Evolutionary conservation across 148 eudicot species (phyloP), one percentile per base, ranked within the genome.

Genomic region (Rhododendron molle): DNA sequence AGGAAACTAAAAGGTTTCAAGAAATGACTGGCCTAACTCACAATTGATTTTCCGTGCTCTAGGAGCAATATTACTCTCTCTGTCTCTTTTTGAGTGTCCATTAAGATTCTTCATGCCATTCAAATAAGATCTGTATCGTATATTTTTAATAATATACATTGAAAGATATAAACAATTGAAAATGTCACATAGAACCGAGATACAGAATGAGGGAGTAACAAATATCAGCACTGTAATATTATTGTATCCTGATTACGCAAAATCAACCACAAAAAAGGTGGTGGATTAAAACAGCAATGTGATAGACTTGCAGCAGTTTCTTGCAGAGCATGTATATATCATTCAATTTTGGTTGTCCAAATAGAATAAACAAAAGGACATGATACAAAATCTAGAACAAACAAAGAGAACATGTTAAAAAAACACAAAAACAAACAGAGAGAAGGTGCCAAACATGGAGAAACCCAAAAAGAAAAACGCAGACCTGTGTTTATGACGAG

Each of bases 371-470:
- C 23, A 20, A 40, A 36, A 73, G 3, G 38, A 30, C 16, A 73
- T 2, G 79, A 7, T 40, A 21, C 49, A 44, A 77, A 40, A 43
- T 0, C 1, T 4, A 30, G 21, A 81, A 73, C 80, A 81, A 81
- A 86, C 87, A 81, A 86, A 38, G 20, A 71, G 32, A 26, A 67
- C 15, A 26, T 11, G 73, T 67, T 26, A 67, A 67, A 28, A 28
- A 58, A 67, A 21, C 49, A 20, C 0, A 12, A 16, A 34, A 71
- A 40, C 80, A 81, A 72, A 81, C 87, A 86, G 54, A n/a, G 18
- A 71, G 82, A 81, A 71, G 62, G 71, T 81, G 81, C 65, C 84
- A 49, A 80, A 71, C 87, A 69, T 56, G 46, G 54, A 50, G 11
- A 11, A 43, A 23, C 10, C 10, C 10, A 9, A 69, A 18, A 62